phyloP scores from a whole-genome alignment of 768 basidiomycete genomes.

The Lanmaoa rubissima region DNA sequence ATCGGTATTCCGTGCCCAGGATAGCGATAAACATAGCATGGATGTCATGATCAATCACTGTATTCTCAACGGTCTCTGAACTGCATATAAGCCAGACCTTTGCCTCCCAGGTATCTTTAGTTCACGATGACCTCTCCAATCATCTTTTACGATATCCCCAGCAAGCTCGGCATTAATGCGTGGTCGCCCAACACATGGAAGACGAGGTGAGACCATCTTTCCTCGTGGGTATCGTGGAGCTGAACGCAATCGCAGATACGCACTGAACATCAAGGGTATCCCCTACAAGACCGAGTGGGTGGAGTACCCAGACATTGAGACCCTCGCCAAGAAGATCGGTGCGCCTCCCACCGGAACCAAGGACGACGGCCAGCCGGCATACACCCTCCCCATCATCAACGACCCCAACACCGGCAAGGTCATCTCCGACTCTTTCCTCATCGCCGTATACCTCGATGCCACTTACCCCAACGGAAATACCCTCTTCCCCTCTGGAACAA shows the following conservation, averaged over 20 bases:
- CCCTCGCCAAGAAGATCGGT: slow-evolving; percentile 31
- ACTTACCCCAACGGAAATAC: slow-evolving; percentile 37
- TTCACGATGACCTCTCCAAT: slow-evolving; percentile 27
- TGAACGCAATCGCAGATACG: slow-evolving; percentile 25
- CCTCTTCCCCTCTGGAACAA: slow-evolving; percentile 42
- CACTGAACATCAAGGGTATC: slow-evolving; percentile 41
- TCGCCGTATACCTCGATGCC: slow-evolving; percentile 47
- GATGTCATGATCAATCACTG: neutral
- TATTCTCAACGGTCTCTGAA: neutral
- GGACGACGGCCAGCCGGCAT: slow-evolving; percentile 32
- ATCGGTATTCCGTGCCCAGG: neutral
- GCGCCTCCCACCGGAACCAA: slow-evolving; percentile 31
- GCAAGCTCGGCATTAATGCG: slow-evolving; percentile 25
- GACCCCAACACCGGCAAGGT: slow-evolving; percentile 37
- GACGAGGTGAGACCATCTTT: slow-evolving; percentile 32
- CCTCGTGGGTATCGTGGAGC: neutral
- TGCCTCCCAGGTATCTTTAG: neutral
- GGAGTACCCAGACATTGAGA: slow-evolving; percentile 42
- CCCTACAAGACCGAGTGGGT: slow-evolving; percentile 44
- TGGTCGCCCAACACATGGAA: slow-evolving; percentile 51
- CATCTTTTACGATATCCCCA: slow-evolving; percentile 48
- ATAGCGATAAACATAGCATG: slow-evolving; percentile 5
- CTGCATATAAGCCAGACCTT: slow-evolving; percentile 6
- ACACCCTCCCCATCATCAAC: slow-evolving; percentile 43
- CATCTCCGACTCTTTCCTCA: slow-evolving; percentile 41